phyloP scores from a whole-genome alignment of 495 filamentous ascomycete species.

The Mycothermus thermophilus region DNA sequence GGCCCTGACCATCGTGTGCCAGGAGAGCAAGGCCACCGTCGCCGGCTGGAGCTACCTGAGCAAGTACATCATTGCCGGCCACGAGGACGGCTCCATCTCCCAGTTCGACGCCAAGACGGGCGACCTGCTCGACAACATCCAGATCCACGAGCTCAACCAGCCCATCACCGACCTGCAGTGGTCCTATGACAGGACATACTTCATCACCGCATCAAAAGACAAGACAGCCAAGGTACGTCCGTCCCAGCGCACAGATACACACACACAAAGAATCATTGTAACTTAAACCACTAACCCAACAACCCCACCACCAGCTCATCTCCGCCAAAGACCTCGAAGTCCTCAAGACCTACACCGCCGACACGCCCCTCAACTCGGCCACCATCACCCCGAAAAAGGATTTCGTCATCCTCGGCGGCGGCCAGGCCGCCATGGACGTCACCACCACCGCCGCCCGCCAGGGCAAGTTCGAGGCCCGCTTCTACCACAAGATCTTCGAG shows the following conservation, averaged over 20 bases:
- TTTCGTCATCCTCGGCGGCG: constrained; percentile 92
- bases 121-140: constrained; percentile 63
- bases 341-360: constrained; percentile 80
- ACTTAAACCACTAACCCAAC: background rate
- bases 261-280: background rate
- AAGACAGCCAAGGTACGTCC: constrained; percentile 74
- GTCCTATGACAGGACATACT: constrained; percentile 85
- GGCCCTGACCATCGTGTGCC: constrained; percentile 69
- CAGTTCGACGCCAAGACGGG: constrained; percentile 93
- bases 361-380: constrained; percentile 95
- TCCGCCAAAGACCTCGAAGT: constrained; percentile 71
- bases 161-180: constrained; percentile 91
- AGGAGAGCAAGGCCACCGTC: constrained; percentile 91
- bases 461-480: constrained; percentile 96
- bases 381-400: constrained; percentile 89
- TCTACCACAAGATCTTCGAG: constrained; percentile 98
- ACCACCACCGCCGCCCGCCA: constrained; percentile 88
- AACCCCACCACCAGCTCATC: constrained; percentile 44
- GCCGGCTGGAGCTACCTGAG: constrained; percentile 86
- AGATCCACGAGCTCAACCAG: constrained; percentile 69
- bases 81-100: constrained; percentile 87
- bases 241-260: background rate
- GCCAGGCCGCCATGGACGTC: constrained; percentile 97
- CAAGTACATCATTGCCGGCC: constrained; percentile 92
- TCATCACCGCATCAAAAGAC: constrained; percentile 95